Conservation (phyloP, 331 rosid species). For the Acacia concinna region DNA sequence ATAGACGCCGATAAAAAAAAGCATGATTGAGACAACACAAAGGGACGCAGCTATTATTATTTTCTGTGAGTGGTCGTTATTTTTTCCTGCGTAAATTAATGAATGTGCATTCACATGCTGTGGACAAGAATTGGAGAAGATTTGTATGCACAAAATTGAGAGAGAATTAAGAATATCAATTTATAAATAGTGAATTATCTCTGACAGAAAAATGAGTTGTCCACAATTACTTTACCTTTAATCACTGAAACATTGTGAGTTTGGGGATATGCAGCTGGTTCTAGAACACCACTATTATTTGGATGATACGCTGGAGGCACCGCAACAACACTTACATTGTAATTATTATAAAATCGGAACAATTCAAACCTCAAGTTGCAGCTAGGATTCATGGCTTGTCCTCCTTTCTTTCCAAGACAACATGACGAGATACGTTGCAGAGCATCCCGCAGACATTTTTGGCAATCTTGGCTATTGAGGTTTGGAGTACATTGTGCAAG, state of each 20-base stretch:
- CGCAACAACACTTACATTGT: background rate
- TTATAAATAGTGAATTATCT: background rate
- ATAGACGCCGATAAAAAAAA: background rate
- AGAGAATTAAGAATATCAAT: background rate
- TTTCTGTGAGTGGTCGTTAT: background rate
- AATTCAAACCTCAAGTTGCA: conserved; percentile 31
- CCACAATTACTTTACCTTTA: background rate
- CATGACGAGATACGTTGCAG: background rate
- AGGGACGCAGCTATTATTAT: background rate
- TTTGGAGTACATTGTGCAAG: background rate
- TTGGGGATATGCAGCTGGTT: background rate
- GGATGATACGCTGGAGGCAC: background rate
- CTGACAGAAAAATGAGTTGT: background rate
- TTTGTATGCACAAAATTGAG: background rate
- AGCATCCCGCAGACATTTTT: background rate
- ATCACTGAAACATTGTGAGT: background rate
- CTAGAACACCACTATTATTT: background rate
- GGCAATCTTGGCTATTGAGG: background rate
- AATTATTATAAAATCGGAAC: conserved; percentile 9
- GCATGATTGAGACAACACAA: background rate
- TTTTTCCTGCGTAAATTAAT: background rate
- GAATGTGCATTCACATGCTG: background rate
- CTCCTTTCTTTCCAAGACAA: conserved; percentile 21
- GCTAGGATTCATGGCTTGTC: conserved; percentile 1
- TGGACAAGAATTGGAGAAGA: background rate